A percentile compares a stretch with the other conserved stretches of the same genome.
phyloP scores from a whole-genome alignment of 306 rosid genomes.

The Glycine latifolia region DNA sequence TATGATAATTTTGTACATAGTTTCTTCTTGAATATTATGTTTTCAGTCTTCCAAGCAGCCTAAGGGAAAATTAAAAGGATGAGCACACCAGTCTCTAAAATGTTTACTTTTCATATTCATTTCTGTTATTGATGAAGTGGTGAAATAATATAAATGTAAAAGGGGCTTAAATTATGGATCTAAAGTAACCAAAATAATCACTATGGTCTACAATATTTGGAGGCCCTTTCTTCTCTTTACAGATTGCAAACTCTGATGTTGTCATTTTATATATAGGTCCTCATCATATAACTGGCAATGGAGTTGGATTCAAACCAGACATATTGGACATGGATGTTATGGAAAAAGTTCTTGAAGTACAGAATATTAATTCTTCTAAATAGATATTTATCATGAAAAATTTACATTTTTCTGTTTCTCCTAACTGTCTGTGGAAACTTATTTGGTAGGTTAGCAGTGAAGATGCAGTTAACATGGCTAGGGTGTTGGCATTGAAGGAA shows the following conservation, averaged over 20 bases:
- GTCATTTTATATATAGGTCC: constrained; percentile 68
- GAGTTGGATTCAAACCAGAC: constrained; percentile 96
- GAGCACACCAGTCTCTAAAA: background rate
- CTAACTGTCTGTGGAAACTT: constrained; percentile 38
- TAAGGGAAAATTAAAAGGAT: background rate
- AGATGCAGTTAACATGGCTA: constrained; percentile 92
- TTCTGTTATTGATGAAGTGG: constrained; percentile 15
- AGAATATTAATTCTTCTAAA: constrained; percentile 15
- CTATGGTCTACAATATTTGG: background rate
- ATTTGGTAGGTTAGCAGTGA: constrained; percentile 83
- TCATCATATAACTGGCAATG: constrained; percentile 86
- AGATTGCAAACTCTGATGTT: constrained; percentile 35
- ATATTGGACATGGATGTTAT: constrained; percentile 94
- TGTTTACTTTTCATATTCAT: background rate
- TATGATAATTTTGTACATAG: constrained; percentile 15
- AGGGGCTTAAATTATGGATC: background rate
- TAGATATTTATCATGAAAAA: constrained; percentile 20
- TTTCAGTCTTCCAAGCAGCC: background rate
- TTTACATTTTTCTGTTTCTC: constrained; percentile 16
- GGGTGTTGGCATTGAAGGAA: constrained; percentile 85
- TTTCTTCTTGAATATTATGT: constrained; percentile 13
- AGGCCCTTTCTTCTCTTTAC: background rate
- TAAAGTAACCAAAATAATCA: background rate
- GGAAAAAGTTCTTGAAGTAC: constrained; percentile 86
- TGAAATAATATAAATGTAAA: constrained; percentile 20